A percentile compares a stretch with the other conserved stretches of the same genome.
Conservation (phyloP, 2,329 filamentous ascomycete species). For the Metarhizium rileyi region DNA sequence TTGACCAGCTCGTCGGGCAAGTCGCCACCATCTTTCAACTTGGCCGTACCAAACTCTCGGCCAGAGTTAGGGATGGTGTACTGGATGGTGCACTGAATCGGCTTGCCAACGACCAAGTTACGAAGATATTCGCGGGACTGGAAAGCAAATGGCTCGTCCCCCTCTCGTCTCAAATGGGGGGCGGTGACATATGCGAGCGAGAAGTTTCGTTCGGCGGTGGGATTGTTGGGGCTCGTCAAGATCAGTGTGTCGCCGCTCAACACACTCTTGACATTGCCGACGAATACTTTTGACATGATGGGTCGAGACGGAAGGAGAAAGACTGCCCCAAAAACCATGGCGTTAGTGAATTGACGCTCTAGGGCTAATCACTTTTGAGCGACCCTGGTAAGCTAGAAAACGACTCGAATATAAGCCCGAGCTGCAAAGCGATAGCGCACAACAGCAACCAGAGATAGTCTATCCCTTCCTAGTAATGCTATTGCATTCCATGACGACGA, state of each 20-base stretch:
- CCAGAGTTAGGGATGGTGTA: slow-evolving; percentile 81
- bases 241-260: slow-evolving; percentile 89
- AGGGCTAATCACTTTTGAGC: neutral
- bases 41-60: slow-evolving; percentile 78
- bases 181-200: slow-evolving; percentile 89
- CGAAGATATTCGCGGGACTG: slow-evolving; percentile 91
- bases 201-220: slow-evolving; percentile 71
- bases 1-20: slow-evolving; percentile 77
- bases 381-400: neutral
- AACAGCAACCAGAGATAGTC: neutral
- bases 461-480: neutral
- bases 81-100: slow-evolving; percentile 71
- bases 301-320: slow-evolving; percentile 13
- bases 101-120: slow-evolving; percentile 74
- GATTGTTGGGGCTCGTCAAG: slow-evolving; percentile 71
- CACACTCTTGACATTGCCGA: slow-evolving; percentile 83
- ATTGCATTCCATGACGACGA: neutral
- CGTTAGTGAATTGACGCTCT: neutral
- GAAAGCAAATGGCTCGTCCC: slow-evolving; percentile 87
- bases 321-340: neutral
- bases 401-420: neutral
- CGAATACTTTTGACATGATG: slow-evolving; percentile 43
- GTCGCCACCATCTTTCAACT: slow-evolving; percentile 63
- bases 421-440: neutral
- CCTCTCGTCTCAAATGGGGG: slow-evolving; percentile 77